Base-by-base conservation (phyloP, 2,329 filamentous ascomycete species). In the Colletotrichum horii region DNA sequence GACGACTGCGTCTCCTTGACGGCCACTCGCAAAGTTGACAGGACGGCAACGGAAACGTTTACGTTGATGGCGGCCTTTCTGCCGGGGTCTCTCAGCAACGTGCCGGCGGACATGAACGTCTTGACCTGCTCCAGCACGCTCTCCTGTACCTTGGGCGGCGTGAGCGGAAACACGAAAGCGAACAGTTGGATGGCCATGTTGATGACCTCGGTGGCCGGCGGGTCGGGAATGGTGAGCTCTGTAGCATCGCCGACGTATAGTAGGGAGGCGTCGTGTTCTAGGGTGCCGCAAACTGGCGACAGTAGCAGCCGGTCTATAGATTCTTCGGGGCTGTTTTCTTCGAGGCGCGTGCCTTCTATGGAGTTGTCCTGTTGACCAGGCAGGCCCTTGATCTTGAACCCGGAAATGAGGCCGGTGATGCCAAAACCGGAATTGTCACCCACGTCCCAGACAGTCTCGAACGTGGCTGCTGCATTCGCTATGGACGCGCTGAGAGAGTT, bases 371-470 rank as follows among this genome's bases (percentile, higher is more conserved):
- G 91, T 80, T 94, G 93, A 32, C 95, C 94, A 16, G 93, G 92
- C 72, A 96, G 88, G 30, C 89, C 91, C 79, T 90, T 92, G 22
- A 96, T 88, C 69, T 93, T 91, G 81, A 97, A 96, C 0, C 95
- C 95, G 26, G 91, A 90, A 2, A 98, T 93, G 26, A 98, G 87
- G 2, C 96, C 95, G 12, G 95, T 98, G 19, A 99, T 93, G 4
- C 97, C 97, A 83, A 98, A 98, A 1, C 96, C 96, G 79, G 93
- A 96, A 81, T 98, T 98, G 83, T 99, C 97, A 11, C 93, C 94
- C 8, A 98, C 91, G 77, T 98, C 96, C 97, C 97, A 99, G 52
- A 99, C 92, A 1, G 93, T 96, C 80, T 99, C 97, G 80, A 98
- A 98, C 4, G 93, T 94, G 8, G 95, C 95, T 2, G 96, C 95